Conservation (phyloP, 495 filamentous ascomycete genomes). For the Paragyromitra xinjiangensis region DNA sequence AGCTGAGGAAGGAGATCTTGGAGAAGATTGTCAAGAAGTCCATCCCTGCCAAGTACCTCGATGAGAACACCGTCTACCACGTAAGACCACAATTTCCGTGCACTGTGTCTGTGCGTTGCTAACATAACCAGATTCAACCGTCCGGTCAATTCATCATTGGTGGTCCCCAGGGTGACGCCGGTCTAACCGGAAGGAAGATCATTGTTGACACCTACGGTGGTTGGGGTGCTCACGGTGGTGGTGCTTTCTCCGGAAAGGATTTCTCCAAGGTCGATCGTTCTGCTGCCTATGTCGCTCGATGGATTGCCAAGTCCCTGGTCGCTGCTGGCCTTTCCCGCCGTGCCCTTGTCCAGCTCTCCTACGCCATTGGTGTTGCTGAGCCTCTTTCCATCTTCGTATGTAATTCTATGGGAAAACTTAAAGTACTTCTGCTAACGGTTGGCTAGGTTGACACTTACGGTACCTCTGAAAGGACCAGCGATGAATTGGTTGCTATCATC, state of each 20-base stretch:
- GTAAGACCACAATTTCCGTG: slow-evolving; percentile 62
- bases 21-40: slow-evolving; percentile 96
- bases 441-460: slow-evolving; percentile 73
- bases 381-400: slow-evolving; percentile 86
- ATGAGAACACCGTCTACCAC: slow-evolving; percentile 93
- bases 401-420: slow-evolving; percentile 69
- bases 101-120: slow-evolving; percentile 40
- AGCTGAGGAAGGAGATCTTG: slow-evolving; percentile 91
- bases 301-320: slow-evolving; percentile 98
- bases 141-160: slow-evolving; percentile 98
- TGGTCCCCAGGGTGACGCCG: slow-evolving; percentile 98
- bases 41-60: slow-evolving; percentile 90
- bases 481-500: slow-evolving; percentile 92
- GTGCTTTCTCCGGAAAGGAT: slow-evolving; percentile 99
- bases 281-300: slow-evolving; percentile 94
- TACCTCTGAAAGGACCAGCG: slow-evolving; percentile 75
- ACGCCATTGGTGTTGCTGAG: slow-evolving; percentile 98
- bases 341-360: slow-evolving; percentile 94
- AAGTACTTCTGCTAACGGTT: slow-evolving; percentile 36
- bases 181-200: slow-evolving; percentile 99
- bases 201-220: slow-evolving; percentile 99
- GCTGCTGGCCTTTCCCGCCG: slow-evolving; percentile 86
- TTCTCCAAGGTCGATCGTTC: slow-evolving; percentile 99
- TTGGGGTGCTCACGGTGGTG: slow-evolving; percentile 99
- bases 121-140: slow-evolving; percentile 79